These are phyloP conservation scores for Protea cynaroides DNA, from an alignment of 164 flowering plant species.

Conservation along the genomic window DNA sequence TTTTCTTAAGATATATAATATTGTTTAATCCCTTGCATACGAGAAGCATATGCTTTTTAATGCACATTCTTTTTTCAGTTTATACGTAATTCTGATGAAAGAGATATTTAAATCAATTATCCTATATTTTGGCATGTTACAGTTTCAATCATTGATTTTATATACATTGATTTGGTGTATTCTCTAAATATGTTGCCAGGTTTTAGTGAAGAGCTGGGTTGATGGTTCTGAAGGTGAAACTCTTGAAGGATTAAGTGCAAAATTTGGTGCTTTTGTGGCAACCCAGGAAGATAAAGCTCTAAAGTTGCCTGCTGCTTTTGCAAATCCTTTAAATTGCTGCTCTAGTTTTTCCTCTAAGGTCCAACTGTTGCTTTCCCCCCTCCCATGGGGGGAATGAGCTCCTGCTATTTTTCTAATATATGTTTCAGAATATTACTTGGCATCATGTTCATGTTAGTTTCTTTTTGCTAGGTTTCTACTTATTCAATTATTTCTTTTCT, in stretches of 20 bases:
- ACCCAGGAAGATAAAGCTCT: slow-evolving; percentile 24
- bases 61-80: too few species aligned
- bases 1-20: too few species aligned
- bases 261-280: slow-evolving; percentile 68
- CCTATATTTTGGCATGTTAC: too few species aligned
- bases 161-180: not conserved
- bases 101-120: too few species aligned
- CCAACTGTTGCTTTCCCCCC: slow-evolving; percentile 1
- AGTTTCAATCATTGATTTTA: too few species aligned
- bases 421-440: not conserved
- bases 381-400: not conserved
- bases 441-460: not conserved
- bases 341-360: slow-evolving; percentile 55
- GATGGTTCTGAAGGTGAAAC: slow-evolving; percentile 41
- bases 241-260: slow-evolving; percentile 54
- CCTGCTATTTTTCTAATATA: not conserved
- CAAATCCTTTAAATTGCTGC: slow-evolving; percentile 60
- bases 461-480: too few species aligned
- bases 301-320: slow-evolving; percentile 39
- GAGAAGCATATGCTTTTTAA: too few species aligned
- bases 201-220: slow-evolving; percentile 72
- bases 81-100: too few species aligned
- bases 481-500: too few species aligned
- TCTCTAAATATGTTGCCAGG: slow-evolving; percentile 35
- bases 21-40: too few species aligned